Percentiles rank a stretch among this genome's conserved stretches.
phyloP scores from a whole-genome alignment of 495 filamentous ascomycete species.

The Cetradonia linearis region DNA sequence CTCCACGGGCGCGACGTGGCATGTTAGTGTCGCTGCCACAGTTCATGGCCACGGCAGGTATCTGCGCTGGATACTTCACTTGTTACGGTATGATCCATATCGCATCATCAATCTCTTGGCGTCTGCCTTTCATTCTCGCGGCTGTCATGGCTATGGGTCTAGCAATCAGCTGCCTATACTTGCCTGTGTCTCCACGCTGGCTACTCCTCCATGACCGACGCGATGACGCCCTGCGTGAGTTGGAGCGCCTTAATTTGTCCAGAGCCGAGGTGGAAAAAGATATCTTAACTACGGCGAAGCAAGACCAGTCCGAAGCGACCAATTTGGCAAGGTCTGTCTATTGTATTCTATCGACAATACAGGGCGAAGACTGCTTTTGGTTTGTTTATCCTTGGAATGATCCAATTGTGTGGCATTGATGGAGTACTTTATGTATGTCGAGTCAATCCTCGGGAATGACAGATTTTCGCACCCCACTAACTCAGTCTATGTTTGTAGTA shows the following conservation, averaged over 20 bases:
- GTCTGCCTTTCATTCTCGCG: conserved; percentile 36
- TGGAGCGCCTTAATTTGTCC: conserved; percentile 40
- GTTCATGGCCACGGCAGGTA: conserved; percentile 41
- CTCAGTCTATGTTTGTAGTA: conserved; percentile 30
- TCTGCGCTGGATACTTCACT: conserved; percentile 49
- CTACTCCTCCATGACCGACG: conserved; percentile 34
- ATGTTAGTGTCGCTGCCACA: conserved; percentile 47
- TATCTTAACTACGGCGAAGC: not conserved
- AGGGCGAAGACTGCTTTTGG: conserved; percentile 34
- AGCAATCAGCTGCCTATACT: conserved; percentile 30
- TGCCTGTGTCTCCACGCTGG: conserved; percentile 44
- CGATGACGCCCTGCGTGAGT: conserved; percentile 29
- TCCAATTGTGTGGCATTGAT: conserved; percentile 41
- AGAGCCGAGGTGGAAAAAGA: conserved; percentile 43
- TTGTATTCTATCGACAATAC: conserved; percentile 28
- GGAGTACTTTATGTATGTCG: conserved; percentile 42
- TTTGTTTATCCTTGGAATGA: conserved; percentile 38
- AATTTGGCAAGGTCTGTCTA: not conserved
- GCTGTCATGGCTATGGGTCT: conserved; percentile 31
- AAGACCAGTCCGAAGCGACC: not conserved
- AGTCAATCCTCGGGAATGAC: not conserved
- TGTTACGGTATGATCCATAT: conserved; percentile 48
- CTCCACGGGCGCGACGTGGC: conserved; percentile 42
- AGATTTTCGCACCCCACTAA: not conserved
- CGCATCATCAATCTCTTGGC: conserved; percentile 46